Evolutionary conservation across 2,329 filamentous ascomycete genomes (phyloP).

Genomic region (Ophiocordyceps sinensis): DNA sequence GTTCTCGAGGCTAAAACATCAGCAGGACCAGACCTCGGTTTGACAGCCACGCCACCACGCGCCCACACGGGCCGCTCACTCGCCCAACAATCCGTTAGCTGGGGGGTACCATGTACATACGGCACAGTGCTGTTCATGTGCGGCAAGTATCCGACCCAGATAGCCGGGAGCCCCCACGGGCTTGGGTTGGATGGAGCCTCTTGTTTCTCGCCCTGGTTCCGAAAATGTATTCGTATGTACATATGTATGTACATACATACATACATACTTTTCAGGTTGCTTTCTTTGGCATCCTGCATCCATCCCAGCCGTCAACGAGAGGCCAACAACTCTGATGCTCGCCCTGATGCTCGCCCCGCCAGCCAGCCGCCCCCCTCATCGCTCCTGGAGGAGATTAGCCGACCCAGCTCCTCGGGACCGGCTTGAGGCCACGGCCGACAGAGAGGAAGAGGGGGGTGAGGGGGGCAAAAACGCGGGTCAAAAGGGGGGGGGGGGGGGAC

Average conservation of each 20-base stretch:
- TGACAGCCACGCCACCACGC: no score
- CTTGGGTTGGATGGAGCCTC: no score
- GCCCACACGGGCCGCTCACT: no score
- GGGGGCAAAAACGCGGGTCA: neutral
- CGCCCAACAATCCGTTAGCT: no score
- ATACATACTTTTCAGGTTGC: no score
- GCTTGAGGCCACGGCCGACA: neutral
- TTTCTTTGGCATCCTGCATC: no score
- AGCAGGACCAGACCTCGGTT: neutral
- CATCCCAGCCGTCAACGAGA: no score
- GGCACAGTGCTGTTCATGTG: no score
- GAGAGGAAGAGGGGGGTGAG: neutral
- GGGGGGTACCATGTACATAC: no score
- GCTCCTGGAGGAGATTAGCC: constrained; percentile 3
- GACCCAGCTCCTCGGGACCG: constrained; percentile 8
- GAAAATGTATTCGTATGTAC: no score
- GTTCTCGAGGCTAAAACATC: neutral
- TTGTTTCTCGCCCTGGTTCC: no score
- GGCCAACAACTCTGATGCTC: neutral
- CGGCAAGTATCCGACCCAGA: constrained; percentile 2
- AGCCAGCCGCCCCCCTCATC: constrained; percentile 1
- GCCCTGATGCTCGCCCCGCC: neutral
- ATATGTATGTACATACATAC: no score
- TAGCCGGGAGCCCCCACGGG: constrained; percentile 2
- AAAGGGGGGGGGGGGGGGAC: neutral